Base-by-base conservation (phyloP, 352 stramenopile genomes). In the Phytopythium boreale region DNA sequence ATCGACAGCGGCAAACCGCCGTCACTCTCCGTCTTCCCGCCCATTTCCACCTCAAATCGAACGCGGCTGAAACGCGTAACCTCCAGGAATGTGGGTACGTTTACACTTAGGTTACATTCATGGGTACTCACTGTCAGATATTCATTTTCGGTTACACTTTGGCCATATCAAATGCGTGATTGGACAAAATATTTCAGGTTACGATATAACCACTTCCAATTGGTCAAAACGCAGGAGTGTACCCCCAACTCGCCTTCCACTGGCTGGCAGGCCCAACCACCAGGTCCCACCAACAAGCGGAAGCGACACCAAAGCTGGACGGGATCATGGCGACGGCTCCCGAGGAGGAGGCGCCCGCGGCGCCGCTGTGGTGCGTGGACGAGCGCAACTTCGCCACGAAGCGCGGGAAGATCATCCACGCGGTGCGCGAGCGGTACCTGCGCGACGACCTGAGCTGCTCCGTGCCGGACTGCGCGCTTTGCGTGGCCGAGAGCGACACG, bases 361-460 rank as follows among this genome's bases (percentile, higher is more conserved):
- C 82, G 66, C 68, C 84, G 56, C 72, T 89, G 11, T 93, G 85
- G 85, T 86, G 76, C 63, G 69, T 90, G 64, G 85, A 93, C 56
- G 83, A 89, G 67, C 63, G 74, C 47, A 95, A 94, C 65, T 80
- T 92, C 52, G 84, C 86, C 26, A 96, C 88, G 24, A 88, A 88
- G 61, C 80, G 84, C 63, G 87, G 88, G 26, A 85, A 77, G 53
- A 77, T 97, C 46, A 82, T 96, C 67, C 82, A 84, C 39, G 82
- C 87, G 4, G 82, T 96, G 36, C 72, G 77, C n/a, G 90, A 97
- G 84, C 80, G 82, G 19, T 97, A 97, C 66, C 68, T 97, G 27
- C 84, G 90, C 27, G 90, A 97, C 59, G 89, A 97, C 63, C 75
- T 97, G 41, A 89, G 81, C 70, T 96, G 89, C 60, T 83, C 80